A percentile compares a stretch with the other conserved stretches of the same genome.
Evolutionary conservation across 2,329 filamentous ascomycete species (phyloP).

Genomic region (Torrubiellomyces zombiae): DNA sequence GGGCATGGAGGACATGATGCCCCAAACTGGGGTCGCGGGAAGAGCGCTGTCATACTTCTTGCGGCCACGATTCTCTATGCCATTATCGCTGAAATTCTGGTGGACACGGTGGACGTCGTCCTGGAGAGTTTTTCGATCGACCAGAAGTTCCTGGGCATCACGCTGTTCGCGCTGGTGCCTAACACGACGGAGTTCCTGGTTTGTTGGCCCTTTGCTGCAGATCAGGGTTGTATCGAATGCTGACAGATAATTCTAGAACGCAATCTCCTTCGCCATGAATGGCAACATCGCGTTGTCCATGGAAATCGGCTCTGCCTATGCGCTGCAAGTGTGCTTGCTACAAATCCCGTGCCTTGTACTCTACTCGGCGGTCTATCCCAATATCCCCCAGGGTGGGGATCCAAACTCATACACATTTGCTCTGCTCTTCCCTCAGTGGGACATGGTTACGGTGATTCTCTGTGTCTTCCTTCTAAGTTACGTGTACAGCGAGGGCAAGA

Average conservation of each 20-base stretch:
- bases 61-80: conserved; percentile 84
- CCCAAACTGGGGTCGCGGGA: conserved; percentile 91
- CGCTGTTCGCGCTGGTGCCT: conserved; percentile 86
- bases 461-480: conserved; percentile 94
- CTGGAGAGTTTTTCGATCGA: conserved; percentile 80
- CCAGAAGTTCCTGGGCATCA: conserved; percentile 94
- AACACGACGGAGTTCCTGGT: conserved; percentile 97
- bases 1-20: conserved; percentile 65
- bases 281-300: conserved; percentile 97
- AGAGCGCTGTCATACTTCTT: conserved; percentile 79
- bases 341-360: conserved; percentile 88
- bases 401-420: conserved; percentile 52
- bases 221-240: conserved; percentile 2
- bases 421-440: conserved; percentile 95
- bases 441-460: conserved; percentile 92
- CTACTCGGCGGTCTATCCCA: conserved; percentile 64
- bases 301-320: conserved; percentile 97
- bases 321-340: conserved; percentile 84
- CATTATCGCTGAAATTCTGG: conserved; percentile 91
- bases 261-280: conserved; percentile 98
- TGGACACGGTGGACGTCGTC: conserved; percentile 95
- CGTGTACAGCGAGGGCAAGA: conserved; percentile 97
- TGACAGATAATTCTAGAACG: conserved; percentile 56
- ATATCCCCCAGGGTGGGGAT: conserved; percentile 19
- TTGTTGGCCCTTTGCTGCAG: conserved; percentile 23